phyloP scores from a whole-genome alignment of 1,139 yeast genomes.

The Debaryomycetaceae sp. region DNA sequence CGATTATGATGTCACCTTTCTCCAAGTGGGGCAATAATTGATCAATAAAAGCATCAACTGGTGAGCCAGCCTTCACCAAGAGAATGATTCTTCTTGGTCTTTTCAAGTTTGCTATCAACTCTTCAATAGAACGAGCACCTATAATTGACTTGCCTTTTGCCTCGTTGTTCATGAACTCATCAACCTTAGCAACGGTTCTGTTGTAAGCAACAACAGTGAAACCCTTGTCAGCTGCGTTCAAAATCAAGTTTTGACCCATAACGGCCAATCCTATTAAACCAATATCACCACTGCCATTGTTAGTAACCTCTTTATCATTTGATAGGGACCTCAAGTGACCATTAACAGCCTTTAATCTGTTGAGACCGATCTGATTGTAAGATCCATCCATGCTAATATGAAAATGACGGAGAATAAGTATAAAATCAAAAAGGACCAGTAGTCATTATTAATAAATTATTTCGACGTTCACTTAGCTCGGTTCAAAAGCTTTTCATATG shows the following conservation, averaged over 20 bases:
- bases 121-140: slow-evolving; percentile 92
- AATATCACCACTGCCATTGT: slow-evolving; percentile 74
- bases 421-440: neutral
- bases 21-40: slow-evolving; percentile 90
- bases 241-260: slow-evolving; percentile 98
- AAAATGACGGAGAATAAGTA: neutral
- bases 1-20: slow-evolving; percentile 96
- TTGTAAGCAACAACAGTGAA: slow-evolving; percentile 96
- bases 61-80: slow-evolving; percentile 94
- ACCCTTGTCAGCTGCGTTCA: slow-evolving; percentile 98
- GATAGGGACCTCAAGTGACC: slow-evolving; percentile 2
- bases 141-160: slow-evolving; percentile 95
- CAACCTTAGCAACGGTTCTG: slow-evolving; percentile 96
- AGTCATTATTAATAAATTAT: too few species aligned
- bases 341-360: slow-evolving; percentile 5
- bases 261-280: slow-evolving; percentile 99
- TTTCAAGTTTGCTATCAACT: slow-evolving; percentile 84
- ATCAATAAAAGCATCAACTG: slow-evolving; percentile 89
- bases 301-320: slow-evolving; percentile 15
- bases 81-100: slow-evolving; percentile 94
- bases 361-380: slow-evolving; percentile 1
- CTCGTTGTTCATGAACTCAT: slow-evolving; percentile 86
- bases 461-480: neutral
- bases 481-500: neutral
- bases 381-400: neutral